Base-by-base conservation (phyloP, 192 early-diverging fungal genomes). In the Coemansia sp. region DNA sequence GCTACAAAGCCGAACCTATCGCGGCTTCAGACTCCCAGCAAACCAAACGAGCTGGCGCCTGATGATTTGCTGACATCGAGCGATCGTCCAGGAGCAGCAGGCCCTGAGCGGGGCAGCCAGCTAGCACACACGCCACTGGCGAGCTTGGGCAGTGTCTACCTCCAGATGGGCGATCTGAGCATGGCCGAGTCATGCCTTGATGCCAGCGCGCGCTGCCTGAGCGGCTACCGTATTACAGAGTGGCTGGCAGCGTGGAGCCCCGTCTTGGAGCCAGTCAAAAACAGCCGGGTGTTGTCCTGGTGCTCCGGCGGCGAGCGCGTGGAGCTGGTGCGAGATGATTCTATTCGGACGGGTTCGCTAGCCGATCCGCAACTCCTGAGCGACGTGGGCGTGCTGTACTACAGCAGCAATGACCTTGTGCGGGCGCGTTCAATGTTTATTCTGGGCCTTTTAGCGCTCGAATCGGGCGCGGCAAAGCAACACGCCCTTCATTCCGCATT, bases 171-270 rank as follows among this genome's bases (percentile, higher is more conserved):
- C 28, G 65, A 75, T 11, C 26, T 75, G 31, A 44, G 44, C 3
- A 68, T 75, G 65, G 60, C 64, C 20, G 60, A 68, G 48, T 67
- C 71, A 27, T 75, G 71, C 39, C 56, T 75, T n/a, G 56, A 75
- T 7, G 71, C 64, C 21, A 64, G 64, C 26, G 60, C 61, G 33
- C 60, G 60, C 25, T 54, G 61, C 25, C 48, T 75, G 19, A 56
- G 55, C 49, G 71, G 65, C 0, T 51, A 45, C 19, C 36, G 33
- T 1, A 48, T 67, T 13, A 14, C 38, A 2, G 46, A 58, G 3
- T 73, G 69, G 57, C 30, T 62, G 0, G 27, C 50, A 0, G 29
- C 44, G 4, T 73, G 69, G 69, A 44, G 32, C 1, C 46, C 63
- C 0, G 16, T 9, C 3, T 25, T 73, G 26, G 59, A 55, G 19